These are phyloP conservation scores for Venturia carpophila DNA, from an alignment of 2,329 filamentous ascomycete genomes.

Conservation along the genomic window DNA sequence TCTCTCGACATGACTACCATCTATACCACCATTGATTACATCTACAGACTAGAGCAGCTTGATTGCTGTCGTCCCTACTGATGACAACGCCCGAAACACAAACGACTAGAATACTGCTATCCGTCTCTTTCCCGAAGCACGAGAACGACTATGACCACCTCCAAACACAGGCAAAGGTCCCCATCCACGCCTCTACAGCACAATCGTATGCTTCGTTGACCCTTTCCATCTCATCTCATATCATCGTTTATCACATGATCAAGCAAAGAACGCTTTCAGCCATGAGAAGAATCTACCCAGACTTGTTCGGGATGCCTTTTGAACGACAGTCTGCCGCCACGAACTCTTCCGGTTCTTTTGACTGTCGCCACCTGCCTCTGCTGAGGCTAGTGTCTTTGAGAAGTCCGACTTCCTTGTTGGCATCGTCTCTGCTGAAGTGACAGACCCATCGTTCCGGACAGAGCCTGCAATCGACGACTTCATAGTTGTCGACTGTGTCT, in stretches of 20 bases:
- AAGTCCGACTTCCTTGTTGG: not conserved
- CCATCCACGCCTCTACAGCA: not conserved
- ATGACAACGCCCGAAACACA: not conserved
- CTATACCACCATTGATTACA: too few relatives aligned
- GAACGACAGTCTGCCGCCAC: constrained; percentile 1
- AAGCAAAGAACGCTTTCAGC: not conserved
- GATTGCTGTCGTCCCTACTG: not conserved
- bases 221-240: not conserved
- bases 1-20: too few relatives aligned
- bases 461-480: not conserved
- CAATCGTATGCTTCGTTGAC: not conserved
- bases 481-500: not conserved
- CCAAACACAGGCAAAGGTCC: not conserved
- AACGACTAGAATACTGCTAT: not conserved
- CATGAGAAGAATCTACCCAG: constrained; percentile 1
- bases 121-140: not conserved
- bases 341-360: not conserved
- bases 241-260: not conserved
- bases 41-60: too few relatives aligned
- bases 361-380: not conserved
- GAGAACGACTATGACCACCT: not conserved
- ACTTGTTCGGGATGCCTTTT: not conserved
- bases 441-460: not conserved
- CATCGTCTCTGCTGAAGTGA: not conserved
- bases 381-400: not conserved